phyloP scores from a whole-genome alignment of 1,284 basidiomycete species.

The Pascua guehoae region DNA sequence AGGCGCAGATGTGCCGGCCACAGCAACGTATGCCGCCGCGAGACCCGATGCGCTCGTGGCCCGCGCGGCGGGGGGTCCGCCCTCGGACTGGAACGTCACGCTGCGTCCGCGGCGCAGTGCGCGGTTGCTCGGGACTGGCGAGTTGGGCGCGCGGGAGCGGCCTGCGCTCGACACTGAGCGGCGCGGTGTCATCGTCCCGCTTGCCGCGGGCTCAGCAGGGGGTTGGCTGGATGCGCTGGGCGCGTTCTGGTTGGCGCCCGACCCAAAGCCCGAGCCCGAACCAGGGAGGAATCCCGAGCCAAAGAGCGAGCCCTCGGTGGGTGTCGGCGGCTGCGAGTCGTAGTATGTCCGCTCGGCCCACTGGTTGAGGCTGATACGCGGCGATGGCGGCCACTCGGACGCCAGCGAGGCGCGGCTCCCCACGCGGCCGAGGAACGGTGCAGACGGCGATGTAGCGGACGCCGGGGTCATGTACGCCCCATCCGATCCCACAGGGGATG shows the following conservation, averaged over 20 bases:
- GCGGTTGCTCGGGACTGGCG: neutral
- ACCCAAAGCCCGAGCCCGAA: too few species aligned
- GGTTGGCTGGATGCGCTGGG: too few species aligned
- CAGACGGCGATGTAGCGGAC: slow-evolving; percentile 20
- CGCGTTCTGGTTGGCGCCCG: too few species aligned
- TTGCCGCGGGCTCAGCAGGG: neutral
- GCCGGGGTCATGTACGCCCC: neutral
- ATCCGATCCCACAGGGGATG: slow-evolving; percentile 9
- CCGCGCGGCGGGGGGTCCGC: too few species aligned
- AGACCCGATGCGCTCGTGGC: too few species aligned
- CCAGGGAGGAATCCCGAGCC: neutral
- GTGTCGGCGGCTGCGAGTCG: slow-evolving; percentile 16
- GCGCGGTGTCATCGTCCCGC: neutral
- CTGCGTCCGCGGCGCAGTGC: too few species aligned
- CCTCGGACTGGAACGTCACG: too few species aligned
- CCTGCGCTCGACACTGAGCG: neutral
- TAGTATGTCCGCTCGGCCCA: slow-evolving; percentile 34
- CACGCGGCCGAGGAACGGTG: neutral
- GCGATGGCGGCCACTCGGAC: slow-evolving; percentile 13
- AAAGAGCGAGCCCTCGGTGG: neutral
- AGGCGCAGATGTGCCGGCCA: too few species aligned
- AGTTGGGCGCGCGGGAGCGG: neutral
- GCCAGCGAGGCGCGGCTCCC: too few species aligned
- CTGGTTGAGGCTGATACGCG: slow-evolving; percentile 33
- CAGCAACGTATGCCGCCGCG: too few species aligned